phyloP scores from a whole-genome alignment of 2,329 filamentous ascomycete species.

The Monosporascus sp. region DNA sequence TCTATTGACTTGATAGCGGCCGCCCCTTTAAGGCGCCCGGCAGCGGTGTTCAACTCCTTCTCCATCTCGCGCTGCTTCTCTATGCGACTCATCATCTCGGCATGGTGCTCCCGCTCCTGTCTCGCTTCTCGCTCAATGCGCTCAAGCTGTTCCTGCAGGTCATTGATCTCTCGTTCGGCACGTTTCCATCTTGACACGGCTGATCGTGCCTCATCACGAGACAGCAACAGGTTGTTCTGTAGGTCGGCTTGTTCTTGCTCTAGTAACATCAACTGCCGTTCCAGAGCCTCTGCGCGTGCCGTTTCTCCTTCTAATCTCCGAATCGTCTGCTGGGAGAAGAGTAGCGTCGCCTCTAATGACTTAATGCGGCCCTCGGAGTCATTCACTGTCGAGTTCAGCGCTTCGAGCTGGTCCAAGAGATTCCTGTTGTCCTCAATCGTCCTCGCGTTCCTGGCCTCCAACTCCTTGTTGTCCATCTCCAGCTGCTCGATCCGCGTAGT shows the following conservation, averaged over 20 bases:
- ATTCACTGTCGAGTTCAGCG: slow-evolving; percentile 70
- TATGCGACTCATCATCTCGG: slow-evolving; percentile 75
- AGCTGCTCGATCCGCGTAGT: slow-evolving; percentile 67
- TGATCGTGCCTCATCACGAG: slow-evolving; percentile 69
- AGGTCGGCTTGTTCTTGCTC: slow-evolving; percentile 76
- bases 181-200: slow-evolving; percentile 80
- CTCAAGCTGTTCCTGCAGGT: slow-evolving; percentile 83
- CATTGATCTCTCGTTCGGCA: slow-evolving; percentile 71
- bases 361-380: slow-evolving; percentile 78
- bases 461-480: slow-evolving; percentile 65
- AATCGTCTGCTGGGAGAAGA: slow-evolving; percentile 72
- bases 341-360: slow-evolving; percentile 68
- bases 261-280: slow-evolving; percentile 70
- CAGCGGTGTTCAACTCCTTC: slow-evolving; percentile 72
- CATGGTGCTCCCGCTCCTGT: slow-evolving; percentile 75
- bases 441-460: slow-evolving; percentile 71
- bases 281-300: slow-evolving; percentile 68
- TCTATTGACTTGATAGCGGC: slow-evolving; percentile 64
- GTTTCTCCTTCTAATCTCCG: slow-evolving; percentile 70
- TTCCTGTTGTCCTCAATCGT: slow-evolving; percentile 78
- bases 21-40: slow-evolving; percentile 73
- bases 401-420: slow-evolving; percentile 78
- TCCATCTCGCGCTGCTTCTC: slow-evolving; percentile 79
- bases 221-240: slow-evolving; percentile 59
- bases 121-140: slow-evolving; percentile 78